phyloP scores from a whole-genome alignment of 495 filamentous ascomycete genomes.

The Achaetomiella virescens region DNA sequence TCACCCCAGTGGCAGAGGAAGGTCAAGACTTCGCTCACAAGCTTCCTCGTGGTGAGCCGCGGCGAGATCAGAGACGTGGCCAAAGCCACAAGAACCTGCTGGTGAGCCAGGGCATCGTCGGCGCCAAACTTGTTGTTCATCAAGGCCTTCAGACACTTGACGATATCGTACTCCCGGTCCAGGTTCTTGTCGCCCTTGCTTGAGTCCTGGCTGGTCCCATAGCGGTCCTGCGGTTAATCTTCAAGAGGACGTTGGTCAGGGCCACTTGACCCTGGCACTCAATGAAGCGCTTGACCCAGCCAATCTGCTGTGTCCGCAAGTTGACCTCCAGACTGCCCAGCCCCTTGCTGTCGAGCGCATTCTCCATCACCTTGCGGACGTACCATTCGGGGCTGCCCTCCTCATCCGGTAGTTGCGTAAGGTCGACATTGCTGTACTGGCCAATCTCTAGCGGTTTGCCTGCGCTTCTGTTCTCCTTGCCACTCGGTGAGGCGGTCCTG shows the following conservation, averaged over 20 bases:
- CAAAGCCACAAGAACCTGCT: conserved; percentile 81
- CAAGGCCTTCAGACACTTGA: conserved; percentile 92
- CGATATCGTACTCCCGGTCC: conserved; percentile 93
- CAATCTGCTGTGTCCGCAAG: conserved; percentile 90
- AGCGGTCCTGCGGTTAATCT: conserved; percentile 82
- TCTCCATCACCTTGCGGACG: conserved; percentile 94
- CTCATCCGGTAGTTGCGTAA: conserved; percentile 73
- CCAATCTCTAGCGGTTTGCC: conserved; percentile 64
- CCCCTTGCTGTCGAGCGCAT: conserved; percentile 85
- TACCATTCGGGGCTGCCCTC: conserved; percentile 98
- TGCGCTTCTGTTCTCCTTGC: conserved; percentile 88
- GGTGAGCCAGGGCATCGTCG: conserved; percentile 89
- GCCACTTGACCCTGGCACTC: conserved; percentile 97
- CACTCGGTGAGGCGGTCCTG: conserved; percentile 90
- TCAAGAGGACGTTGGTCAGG: conserved; percentile 84
- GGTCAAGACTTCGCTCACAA: conserved; percentile 93
- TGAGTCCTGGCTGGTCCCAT: conserved; percentile 65
- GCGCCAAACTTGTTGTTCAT: conserved; percentile 99
- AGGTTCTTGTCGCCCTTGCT: conserved; percentile 76
- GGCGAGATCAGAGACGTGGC: conserved; percentile 83
- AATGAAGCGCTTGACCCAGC: conserved; percentile 94
- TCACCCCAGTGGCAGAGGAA: conserved; percentile 94
- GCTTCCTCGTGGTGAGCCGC: conserved; percentile 83
- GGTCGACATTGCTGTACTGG: conserved; percentile 48
- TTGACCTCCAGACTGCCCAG: conserved; percentile 88